Percentiles rank a stretch among this genome's conserved stretches.
These are phyloP conservation scores for Cardamine chenopodiifolia DNA, from an alignment of 345 rosid genomes.

Conservation along the genomic window DNA sequence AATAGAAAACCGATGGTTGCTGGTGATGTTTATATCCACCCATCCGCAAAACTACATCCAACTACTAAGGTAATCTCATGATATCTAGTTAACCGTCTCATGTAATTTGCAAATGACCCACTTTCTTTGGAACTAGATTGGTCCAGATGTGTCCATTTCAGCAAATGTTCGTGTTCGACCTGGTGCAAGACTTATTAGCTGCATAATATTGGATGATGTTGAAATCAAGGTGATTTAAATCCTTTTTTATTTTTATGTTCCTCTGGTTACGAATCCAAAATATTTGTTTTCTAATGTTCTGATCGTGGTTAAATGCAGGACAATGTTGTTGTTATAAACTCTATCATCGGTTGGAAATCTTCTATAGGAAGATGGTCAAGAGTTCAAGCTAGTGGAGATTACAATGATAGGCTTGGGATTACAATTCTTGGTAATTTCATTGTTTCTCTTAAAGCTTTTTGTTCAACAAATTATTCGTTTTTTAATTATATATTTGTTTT, in stretches of 20 bases:
- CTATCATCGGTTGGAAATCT: slow-evolving; percentile 85
- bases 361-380: slow-evolving; percentile 82
- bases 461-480: neutral
- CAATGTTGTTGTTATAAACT: slow-evolving; percentile 70
- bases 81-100: neutral
- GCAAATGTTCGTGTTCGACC: slow-evolving; percentile 90
- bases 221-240: slow-evolving; percentile 55
- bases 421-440: slow-evolving; percentile 67
- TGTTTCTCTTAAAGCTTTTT: neutral
- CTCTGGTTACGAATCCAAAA: neutral
- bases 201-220: slow-evolving; percentile 79
- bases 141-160: slow-evolving; percentile 88
- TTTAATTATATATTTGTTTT: neutral
- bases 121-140: slow-evolving; percentile 52
- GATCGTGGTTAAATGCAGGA: slow-evolving; percentile 51
- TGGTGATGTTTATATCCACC: slow-evolving; percentile 82
- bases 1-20: slow-evolving; percentile 51
- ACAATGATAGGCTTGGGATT: slow-evolving; percentile 71
- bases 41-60: slow-evolving; percentile 84
- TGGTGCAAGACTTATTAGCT: slow-evolving; percentile 80
- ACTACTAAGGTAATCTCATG: slow-evolving; percentile 65
- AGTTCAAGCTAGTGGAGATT: slow-evolving; percentile 78
- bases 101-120: neutral
- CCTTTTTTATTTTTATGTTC: neutral
- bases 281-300: neutral